Base-by-base conservation (phyloP, 495 filamentous ascomycete species). In the Cladorrhinum samala region DNA sequence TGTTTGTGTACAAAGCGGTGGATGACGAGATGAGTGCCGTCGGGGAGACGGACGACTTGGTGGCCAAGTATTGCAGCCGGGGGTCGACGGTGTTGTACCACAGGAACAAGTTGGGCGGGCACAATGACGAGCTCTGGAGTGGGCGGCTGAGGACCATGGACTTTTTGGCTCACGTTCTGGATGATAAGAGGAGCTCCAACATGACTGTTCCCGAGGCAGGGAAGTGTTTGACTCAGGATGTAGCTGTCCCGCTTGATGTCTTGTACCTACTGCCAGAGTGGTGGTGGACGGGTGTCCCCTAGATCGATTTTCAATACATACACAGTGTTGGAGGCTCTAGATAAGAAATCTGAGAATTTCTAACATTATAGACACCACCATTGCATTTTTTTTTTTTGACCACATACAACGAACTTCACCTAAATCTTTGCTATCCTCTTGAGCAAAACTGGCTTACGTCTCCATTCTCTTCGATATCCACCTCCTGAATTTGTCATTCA, bases 1-100 rank as follows among this genome's bases (percentile, higher is more conserved):
- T 77, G 14, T 79, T 75, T 58, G 47, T 72, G 2, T 80, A 80
- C 63, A 82, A 82, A 61, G 72, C 77, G 1, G 62, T 74, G 3
- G 38, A 57, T 2, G 77, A 80, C 42, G 71, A 80, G 57, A 67
- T 78, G 55, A 73, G 66, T 25, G 39, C 61, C 2, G 66, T 78
- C 11, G 57, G 48, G 2, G 72, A 77, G 51, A 76, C 70, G 5
- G 77, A 82, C 53, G 67, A 50, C 11, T 46, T 78, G 25, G 66
- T 79, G 1, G 53, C 62, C 1, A 56, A 57, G 48, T 78, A 73
- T 47, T 77, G 74, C 55, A 43, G 21, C 1, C 51, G 54, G 2
- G 68, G 68, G 1, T 65, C 62, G n/a, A 65, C 59, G 13, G 66
- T 75, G 9, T 45, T 64, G 44, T 78, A 74, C 54, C 55, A 74